These are phyloP conservation scores for Pythium aristosporum DNA, from an alignment of 352 stramenopile genomes.

Conservation along the genomic window DNA sequence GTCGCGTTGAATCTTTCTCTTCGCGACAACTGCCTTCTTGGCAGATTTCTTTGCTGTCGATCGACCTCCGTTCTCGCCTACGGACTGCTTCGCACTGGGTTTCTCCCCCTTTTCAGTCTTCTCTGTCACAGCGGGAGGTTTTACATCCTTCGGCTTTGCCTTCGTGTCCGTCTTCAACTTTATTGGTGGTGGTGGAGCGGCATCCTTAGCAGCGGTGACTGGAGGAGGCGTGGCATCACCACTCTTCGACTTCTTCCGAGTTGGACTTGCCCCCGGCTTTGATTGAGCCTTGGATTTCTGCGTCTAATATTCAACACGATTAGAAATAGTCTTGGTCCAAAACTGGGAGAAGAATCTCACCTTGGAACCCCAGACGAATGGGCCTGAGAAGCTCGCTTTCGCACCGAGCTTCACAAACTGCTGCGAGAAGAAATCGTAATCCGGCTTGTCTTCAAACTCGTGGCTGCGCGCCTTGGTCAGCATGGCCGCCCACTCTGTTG, in stretches of 20 bases:
- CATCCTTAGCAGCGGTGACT: not conserved
- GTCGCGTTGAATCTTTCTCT: not conserved
- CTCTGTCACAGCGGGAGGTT: not conserved
- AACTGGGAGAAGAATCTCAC: conserved; percentile 1
- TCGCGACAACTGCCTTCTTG: conserved; percentile 15
- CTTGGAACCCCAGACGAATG: conserved; percentile 52
- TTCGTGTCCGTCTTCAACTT: conserved; percentile 1
- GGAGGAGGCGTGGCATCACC: conserved; percentile 1
- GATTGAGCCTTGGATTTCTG: conserved; percentile 9
- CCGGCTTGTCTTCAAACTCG: conserved; percentile 71
- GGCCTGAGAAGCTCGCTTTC: conserved; percentile 30
- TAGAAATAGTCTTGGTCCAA: not conserved
- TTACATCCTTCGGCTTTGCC: not conserved
- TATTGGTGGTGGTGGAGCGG: not conserved
- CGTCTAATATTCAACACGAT: not conserved
- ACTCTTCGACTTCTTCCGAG: conserved; percentile 27
- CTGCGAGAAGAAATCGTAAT: conserved; percentile 68
- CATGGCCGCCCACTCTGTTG: conserved; percentile 57
- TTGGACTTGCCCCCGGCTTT: conserved; percentile 9
- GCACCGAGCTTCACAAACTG: conserved; percentile 56
- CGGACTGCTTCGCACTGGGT: not conserved
- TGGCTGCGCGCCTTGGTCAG: conserved; percentile 55
- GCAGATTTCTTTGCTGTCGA: conserved; percentile 1
- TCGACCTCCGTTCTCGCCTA: not conserved
- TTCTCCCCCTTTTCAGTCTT: conserved; percentile 8